These are phyloP conservation scores for Juglanconis oblonga DNA, from an alignment of 2,329 filamentous ascomycete genomes.

Conservation along the genomic window DNA sequence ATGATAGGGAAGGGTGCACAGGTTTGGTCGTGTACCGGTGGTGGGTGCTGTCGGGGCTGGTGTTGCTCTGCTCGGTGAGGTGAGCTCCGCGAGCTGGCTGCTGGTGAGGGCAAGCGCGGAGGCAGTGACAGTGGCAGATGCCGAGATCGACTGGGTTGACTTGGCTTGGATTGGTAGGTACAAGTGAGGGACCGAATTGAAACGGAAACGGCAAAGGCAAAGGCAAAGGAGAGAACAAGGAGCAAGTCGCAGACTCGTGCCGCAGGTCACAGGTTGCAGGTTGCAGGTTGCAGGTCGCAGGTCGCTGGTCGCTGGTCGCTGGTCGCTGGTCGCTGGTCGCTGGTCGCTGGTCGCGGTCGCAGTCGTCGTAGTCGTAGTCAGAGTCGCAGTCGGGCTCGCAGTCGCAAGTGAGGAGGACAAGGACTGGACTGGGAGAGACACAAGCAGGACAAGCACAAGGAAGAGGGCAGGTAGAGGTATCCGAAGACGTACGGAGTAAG, in stretches of 20 bases:
- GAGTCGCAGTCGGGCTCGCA: neutral
- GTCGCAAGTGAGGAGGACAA: neutral
- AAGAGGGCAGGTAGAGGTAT: neutral
- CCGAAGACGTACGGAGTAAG: neutral
- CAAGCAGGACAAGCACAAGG: neutral
- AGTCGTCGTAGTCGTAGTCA: neutral
- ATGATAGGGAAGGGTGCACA: neutral
- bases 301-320: neutral
- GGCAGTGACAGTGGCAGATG: neutral
- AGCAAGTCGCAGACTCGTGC: neutral
- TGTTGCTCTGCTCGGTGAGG: neutral
- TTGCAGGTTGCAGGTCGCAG: neutral
- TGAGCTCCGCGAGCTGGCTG: neutral
- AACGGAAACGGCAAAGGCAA: constrained; percentile 14
- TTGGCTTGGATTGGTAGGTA: neutral
- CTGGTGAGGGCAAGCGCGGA: neutral
- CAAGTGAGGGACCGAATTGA: constrained; percentile 14
- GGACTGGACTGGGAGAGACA: neutral
- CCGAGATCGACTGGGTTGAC: neutral
- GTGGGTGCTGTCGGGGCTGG: neutral
- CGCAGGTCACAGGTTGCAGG: neutral
- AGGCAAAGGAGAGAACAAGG: constrained; percentile 14
- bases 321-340: neutral
- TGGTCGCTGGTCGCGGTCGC: neutral
- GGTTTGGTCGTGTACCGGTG: constrained; percentile 11